A percentile compares a stretch with the other conserved stretches of the same genome.
Conservation (phyloP, 1,139 yeast genomes). For the Kazachstania sp. region DNA sequence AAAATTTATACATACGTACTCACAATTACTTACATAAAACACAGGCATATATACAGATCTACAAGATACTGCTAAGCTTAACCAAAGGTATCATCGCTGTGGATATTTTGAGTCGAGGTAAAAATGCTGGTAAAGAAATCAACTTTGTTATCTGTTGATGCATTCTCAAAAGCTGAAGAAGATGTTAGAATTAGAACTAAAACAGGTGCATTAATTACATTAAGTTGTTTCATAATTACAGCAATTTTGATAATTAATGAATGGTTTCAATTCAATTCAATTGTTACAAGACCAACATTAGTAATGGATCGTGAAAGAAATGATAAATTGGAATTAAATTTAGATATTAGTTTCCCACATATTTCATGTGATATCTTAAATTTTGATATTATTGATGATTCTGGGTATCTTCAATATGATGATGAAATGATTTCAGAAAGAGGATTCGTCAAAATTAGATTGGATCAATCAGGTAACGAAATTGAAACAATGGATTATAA, state of each 20-base stretch:
- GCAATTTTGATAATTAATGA: slow-evolving; percentile 61
- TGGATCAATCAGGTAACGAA: slow-evolving; percentile 32
- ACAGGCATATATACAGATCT: too few relatives aligned
- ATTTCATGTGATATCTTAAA: slow-evolving; percentile 69
- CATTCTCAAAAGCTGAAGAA: slow-evolving; percentile 88
- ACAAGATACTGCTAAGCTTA: too few relatives aligned
- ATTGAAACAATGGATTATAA: slow-evolving; percentile 28
- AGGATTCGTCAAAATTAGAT: slow-evolving; percentile 64
- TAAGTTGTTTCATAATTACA: slow-evolving; percentile 57
- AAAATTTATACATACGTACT: too few relatives aligned
- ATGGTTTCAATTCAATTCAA: slow-evolving; percentile 60
- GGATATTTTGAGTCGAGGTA: too few relatives aligned
- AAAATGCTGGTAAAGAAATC: slow-evolving; percentile 8
- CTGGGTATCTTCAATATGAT: slow-evolving; percentile 77
- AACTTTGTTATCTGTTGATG: slow-evolving; percentile 42
- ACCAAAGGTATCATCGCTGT: too few relatives aligned
- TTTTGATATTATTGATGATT: slow-evolving; percentile 68
- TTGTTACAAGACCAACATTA: slow-evolving; percentile 68
- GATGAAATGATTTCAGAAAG: slow-evolving; percentile 43
- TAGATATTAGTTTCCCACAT: slow-evolving; percentile 75
- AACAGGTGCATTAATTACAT: slow-evolving; percentile 81
- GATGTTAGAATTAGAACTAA: slow-evolving; percentile 85
- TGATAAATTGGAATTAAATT: slow-evolving; percentile 62
- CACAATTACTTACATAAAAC: too few relatives aligned
- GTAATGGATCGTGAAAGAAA: slow-evolving; percentile 83